Percentiles rank a stretch among this genome's conserved stretches.
phyloP scores from a whole-genome alignment of 73 alveolate genomes.

The Blepharisma stoltei region DNA sequence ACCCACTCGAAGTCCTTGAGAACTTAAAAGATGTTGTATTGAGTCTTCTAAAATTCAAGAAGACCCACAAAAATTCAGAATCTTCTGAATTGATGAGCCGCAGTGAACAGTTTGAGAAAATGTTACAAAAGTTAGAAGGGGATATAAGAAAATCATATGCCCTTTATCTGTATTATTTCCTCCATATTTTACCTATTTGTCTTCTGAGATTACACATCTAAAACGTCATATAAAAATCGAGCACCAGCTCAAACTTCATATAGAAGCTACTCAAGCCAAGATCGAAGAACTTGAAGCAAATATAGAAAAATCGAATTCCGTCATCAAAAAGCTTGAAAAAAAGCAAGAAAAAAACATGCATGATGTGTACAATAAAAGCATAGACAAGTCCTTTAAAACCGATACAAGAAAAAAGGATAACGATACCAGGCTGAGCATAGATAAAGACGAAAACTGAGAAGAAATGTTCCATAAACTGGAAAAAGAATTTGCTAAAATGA shows the following conservation, averaged over 20 bases:
- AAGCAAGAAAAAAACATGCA: background rate
- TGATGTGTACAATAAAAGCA: no score
- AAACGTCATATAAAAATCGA: constrained; percentile 82
- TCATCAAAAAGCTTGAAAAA: background rate
- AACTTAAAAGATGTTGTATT: constrained; percentile 17
- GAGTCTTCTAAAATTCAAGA: constrained; percentile 6
- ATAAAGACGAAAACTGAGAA: background rate
- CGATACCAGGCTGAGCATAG: background rate
- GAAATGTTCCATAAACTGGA: background rate
- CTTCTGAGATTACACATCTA: no score
- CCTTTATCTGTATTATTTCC: no score
- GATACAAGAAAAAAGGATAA: no score
- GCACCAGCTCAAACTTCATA: constrained; percentile 84
- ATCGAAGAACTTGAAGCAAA: constrained; percentile 77
- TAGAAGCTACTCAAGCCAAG: constrained; percentile 67
- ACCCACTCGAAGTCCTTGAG: constrained; percentile 9
- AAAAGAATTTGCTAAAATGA: constrained; percentile 8
- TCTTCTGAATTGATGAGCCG: background rate
- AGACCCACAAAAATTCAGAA: background rate
- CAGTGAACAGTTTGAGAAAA: constrained; percentile 24
- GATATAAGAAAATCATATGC: constrained; percentile 87
- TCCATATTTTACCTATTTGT: no score
- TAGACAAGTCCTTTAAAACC: no score
- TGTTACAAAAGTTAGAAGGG: constrained; percentile 60
- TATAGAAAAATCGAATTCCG: constrained; percentile 10